A percentile compares a stretch with the other conserved stretches of the same genome.
These are phyloP conservation scores for Puccinia horiana DNA, from an alignment of 1,284 basidiomycete species.

Conservation along the genomic window DNA sequence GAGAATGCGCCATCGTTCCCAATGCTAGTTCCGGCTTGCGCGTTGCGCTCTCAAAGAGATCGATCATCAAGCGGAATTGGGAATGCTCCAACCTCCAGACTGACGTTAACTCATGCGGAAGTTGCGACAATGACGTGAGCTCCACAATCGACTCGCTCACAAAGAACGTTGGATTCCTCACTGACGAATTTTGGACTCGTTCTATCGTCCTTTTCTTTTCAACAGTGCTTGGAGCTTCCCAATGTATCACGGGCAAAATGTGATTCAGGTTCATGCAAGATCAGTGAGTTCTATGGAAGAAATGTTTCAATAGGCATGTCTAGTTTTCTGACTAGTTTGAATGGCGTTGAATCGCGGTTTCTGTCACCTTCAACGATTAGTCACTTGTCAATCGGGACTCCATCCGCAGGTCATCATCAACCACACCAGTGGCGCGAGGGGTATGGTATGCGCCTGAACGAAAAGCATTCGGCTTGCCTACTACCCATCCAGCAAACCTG, in stretches of 20 bases:
- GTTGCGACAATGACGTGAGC: slow-evolving; percentile 32
- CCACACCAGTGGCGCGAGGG: neutral
- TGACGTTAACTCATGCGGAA: slow-evolving; percentile 38
- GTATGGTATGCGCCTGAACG: neutral
- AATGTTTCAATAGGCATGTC: neutral
- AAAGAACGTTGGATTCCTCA: neutral
- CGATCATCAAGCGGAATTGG: slow-evolving; percentile 8
- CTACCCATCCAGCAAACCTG: neutral
- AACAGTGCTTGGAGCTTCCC: slow-evolving; percentile 28
- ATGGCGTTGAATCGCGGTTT: neutral
- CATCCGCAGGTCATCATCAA: neutral
- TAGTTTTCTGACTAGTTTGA: neutral
- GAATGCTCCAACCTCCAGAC: slow-evolving; percentile 30
- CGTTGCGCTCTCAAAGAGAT: neutral
- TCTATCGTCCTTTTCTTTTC: neutral
- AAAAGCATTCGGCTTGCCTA: neutral
- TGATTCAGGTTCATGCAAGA: slow-evolving; percentile 24
- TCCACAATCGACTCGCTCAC: neutral
- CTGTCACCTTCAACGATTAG: neutral
- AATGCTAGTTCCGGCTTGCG: neutral
- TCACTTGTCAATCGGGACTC: slow-evolving; percentile 4
- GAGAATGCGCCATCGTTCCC: slow-evolving; percentile 2
- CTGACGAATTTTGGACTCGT: neutral
- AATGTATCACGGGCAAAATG: slow-evolving; percentile 21
- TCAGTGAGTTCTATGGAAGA: neutral